Evolutionary conservation across 202 grass and related monocot genomes (phyloP).

Genomic region (Zoysia matrella): DNA sequence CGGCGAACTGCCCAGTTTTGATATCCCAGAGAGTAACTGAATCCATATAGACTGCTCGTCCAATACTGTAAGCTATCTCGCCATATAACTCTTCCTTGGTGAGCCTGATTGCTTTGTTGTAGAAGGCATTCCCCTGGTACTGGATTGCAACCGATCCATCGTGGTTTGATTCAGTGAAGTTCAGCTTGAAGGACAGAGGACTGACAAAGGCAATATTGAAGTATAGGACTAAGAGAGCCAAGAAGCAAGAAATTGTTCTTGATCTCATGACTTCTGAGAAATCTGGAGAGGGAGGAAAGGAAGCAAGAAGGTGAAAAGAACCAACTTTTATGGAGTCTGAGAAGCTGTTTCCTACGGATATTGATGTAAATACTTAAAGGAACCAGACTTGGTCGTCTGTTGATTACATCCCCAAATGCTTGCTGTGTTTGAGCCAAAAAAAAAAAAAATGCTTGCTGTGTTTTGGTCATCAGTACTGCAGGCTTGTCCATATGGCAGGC

Average conservation of each 20-base stretch:
- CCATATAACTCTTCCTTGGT: conserved; percentile 48
- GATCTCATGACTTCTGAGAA: conserved; percentile 48
- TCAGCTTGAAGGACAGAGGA: conserved; percentile 73
- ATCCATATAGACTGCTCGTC: conserved; percentile 59
- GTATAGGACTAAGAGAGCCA: conserved; percentile 45
- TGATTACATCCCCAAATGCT: neutral
- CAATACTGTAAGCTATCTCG: conserved; percentile 39
- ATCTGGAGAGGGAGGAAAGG: neutral
- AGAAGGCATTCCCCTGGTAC: conserved; percentile 70
- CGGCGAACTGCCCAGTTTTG: conserved; percentile 53
- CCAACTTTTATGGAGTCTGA: conserved; percentile 24
- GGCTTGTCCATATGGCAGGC: conserved; percentile 28
- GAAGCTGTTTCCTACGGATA: conserved; percentile 32
- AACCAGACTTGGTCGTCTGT: conserved; percentile 22
- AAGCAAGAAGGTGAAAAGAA: conserved; percentile 2
- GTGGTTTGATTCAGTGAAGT: conserved; percentile 60
- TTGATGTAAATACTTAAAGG: conserved; percentile 39
- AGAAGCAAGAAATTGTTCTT: conserved; percentile 34
- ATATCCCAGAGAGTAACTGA: conserved; percentile 72
- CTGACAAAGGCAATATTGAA: conserved; percentile 15
- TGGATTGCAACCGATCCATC: conserved; percentile 22
- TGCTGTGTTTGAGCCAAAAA: neutral
- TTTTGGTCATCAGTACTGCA: conserved; percentile 13
- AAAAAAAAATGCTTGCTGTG: neutral
- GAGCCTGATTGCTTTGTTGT: conserved; percentile 56